A percentile compares a stretch with the other conserved stretches of the same genome.
phyloP scores from a whole-genome alignment of 306 rosid genomes.

The Ormosia emarginata region DNA sequence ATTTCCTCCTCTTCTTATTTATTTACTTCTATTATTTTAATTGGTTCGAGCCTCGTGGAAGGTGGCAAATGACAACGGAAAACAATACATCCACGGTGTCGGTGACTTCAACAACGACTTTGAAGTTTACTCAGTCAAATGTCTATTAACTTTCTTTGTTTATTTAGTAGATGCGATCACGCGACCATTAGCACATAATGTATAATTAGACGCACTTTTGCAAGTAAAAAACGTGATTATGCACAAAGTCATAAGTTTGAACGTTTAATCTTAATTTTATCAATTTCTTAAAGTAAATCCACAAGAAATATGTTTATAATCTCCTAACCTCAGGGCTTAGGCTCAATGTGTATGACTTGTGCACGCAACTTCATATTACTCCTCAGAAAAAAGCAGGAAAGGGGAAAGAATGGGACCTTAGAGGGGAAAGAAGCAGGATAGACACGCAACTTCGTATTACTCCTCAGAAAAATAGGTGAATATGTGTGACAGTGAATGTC shows the following conservation, averaged over 20 bases:
- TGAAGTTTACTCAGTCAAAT: not conserved
- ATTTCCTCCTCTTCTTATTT: too few species aligned
- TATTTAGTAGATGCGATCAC: too few species aligned
- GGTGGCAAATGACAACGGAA: not conserved
- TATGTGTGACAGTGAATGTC: too few species aligned
- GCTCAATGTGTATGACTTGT: not conserved
- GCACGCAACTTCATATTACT: too few species aligned
- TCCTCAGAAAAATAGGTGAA: not conserved
- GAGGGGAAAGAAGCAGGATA: not conserved
- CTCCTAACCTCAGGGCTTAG: not conserved
- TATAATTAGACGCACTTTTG: not conserved
- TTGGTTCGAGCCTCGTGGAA: not conserved
- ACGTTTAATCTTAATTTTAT: not conserved
- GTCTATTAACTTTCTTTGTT: too few species aligned
- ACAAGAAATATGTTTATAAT: not conserved
- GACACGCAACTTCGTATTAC: not conserved
- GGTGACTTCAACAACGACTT: not conserved
- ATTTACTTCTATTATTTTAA: not conserved
- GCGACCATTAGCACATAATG: not conserved
- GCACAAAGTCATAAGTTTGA: not conserved
- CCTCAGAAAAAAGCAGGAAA: too few species aligned
- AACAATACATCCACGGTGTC: not conserved
- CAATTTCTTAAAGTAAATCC: not conserved
- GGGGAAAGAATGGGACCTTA: not conserved
- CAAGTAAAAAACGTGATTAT: not conserved